Conservation (phyloP, 2,329 filamentous ascomycete species). For the Aspergillus sp. region DNA sequence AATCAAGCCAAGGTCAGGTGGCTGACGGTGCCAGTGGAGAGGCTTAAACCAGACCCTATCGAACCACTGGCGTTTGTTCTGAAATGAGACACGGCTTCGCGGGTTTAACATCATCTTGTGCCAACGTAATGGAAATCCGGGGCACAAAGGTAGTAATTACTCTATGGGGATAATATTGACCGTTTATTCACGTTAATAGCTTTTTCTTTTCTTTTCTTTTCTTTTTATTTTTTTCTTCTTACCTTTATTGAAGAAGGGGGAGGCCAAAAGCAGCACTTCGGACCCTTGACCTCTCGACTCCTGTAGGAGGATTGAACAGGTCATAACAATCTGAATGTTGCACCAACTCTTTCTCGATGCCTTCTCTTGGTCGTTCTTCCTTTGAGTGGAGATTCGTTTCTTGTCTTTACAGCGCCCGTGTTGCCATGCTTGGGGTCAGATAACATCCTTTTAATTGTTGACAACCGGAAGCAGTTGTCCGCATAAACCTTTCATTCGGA, state of each 20-base stretch:
- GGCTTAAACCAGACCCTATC: slow-evolving; percentile 27
- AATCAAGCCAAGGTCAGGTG: slow-evolving; percentile 50
- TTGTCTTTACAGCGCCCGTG: slow-evolving; percentile 10
- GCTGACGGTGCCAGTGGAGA: slow-evolving; percentile 30
- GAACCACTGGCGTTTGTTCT: slow-evolving; percentile 14
- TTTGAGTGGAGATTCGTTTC: slow-evolving; percentile 13
- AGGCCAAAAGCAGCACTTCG: slow-evolving; percentile 25
- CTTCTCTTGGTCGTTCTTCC: slow-evolving; percentile 15
- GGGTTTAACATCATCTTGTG: slow-evolving; percentile 27
- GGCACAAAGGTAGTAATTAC: slow-evolving; percentile 27
- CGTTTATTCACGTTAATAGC: slow-evolving; percentile 37
- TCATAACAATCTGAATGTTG: slow-evolving; percentile 12
- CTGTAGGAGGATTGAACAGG: slow-evolving; percentile 5
- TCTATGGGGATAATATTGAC: slow-evolving; percentile 36
- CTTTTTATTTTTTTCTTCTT: slow-evolving; percentile 11
- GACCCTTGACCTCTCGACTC: too few species aligned
- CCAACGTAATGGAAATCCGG: slow-evolving; percentile 29
- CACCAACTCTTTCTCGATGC: slow-evolving; percentile 10
- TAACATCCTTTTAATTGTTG: slow-evolving; percentile 29
- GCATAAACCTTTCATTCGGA: slow-evolving; percentile 16
- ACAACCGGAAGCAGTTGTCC: slow-evolving; percentile 18
- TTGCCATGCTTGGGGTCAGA: slow-evolving; percentile 21
- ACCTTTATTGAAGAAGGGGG: slow-evolving; percentile 15
- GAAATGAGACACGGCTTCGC: slow-evolving; percentile 18
- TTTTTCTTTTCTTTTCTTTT: slow-evolving; percentile 16